These are phyloP conservation scores for Lactarius sp. DNA, from an alignment of 768 basidiomycete species.

Conservation along the genomic window DNA sequence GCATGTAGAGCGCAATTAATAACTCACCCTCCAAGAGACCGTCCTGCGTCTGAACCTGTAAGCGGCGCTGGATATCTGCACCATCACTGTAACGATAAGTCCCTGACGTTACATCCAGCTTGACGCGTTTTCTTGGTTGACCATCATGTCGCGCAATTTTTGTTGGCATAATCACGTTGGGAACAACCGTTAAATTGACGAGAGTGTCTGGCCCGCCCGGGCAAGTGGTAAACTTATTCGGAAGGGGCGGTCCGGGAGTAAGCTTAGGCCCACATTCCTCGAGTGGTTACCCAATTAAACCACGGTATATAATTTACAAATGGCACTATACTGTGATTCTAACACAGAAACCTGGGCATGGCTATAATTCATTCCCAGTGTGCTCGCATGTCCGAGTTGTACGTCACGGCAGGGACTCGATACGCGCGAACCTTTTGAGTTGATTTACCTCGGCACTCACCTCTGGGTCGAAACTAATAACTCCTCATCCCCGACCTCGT, in stretches of 20 bases:
- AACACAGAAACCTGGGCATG: neutral
- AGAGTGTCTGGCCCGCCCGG: neutral
- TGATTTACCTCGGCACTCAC: conserved; percentile 17
- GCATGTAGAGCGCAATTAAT: neutral
- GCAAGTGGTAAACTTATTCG: neutral
- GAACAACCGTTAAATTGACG: neutral
- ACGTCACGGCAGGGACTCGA: neutral
- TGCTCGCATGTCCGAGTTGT: neutral
- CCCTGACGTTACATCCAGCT: conserved; percentile 17
- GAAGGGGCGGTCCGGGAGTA: neutral
- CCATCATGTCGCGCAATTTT: conserved; percentile 5
- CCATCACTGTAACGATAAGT: conserved; percentile 12
- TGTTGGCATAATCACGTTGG: conserved; percentile 8
- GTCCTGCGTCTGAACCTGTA: conserved; percentile 26
- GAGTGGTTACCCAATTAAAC: neutral
- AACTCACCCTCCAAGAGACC: conserved; percentile 24
- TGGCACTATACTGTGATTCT: neutral
- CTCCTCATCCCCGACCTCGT: conserved; percentile 23
- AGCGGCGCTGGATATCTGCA: conserved; percentile 19
- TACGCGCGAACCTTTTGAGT: neutral
- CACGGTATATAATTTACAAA: neutral
- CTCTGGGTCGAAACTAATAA: conserved; percentile 28
- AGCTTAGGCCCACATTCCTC: too few species aligned
- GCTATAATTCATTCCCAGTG: neutral
- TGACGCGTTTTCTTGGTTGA: conserved; percentile 29